phyloP scores from a whole-genome alignment of 23 red algal genomes.

The Gracilariopsis chorda region DNA sequence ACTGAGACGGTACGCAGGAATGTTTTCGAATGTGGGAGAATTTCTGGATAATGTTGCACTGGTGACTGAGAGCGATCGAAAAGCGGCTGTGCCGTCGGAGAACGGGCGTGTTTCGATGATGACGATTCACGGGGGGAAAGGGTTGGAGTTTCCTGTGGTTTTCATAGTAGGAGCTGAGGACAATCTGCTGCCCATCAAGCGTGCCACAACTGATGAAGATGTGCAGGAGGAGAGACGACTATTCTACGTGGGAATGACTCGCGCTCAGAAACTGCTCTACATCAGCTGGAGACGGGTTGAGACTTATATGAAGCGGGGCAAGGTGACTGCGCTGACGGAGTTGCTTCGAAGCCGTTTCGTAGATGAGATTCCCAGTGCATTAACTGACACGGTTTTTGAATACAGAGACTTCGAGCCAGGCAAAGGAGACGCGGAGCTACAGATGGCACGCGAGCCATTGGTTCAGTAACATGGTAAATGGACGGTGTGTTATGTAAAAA shows the following conservation, averaged over 20 bases:
- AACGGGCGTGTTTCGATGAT: constrained; percentile 44
- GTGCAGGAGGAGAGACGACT: constrained; percentile 80
- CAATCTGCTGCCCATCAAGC: constrained; percentile 40
- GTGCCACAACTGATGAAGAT: neutral
- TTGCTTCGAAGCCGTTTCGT: neutral
- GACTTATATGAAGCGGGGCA: neutral
- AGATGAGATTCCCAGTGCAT: neutral
- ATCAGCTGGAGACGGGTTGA: constrained; percentile 40
- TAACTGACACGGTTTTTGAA: neutral
- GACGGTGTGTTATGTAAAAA: no score
- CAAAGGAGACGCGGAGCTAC: no score
- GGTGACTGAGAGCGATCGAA: constrained; percentile 9
- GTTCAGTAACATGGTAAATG: no score
- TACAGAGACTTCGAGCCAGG: neutral
- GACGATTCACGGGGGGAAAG: constrained; percentile 86
- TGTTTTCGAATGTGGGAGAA: neutral
- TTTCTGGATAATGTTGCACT: constrained; percentile 63
- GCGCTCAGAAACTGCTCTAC: constrained; percentile 42
- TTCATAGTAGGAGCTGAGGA: constrained; percentile 77
- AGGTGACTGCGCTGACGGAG: neutral
- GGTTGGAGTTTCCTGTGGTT: constrained; percentile 79
- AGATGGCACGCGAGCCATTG: no score
- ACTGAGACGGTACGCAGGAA: constrained; percentile 1
- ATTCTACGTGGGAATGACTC: constrained; percentile 84
- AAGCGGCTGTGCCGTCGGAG: neutral